Evolutionary conservation across 805 yeast genomes (phyloP).

Genomic region (Komagataella pseudopastoris): DNA sequence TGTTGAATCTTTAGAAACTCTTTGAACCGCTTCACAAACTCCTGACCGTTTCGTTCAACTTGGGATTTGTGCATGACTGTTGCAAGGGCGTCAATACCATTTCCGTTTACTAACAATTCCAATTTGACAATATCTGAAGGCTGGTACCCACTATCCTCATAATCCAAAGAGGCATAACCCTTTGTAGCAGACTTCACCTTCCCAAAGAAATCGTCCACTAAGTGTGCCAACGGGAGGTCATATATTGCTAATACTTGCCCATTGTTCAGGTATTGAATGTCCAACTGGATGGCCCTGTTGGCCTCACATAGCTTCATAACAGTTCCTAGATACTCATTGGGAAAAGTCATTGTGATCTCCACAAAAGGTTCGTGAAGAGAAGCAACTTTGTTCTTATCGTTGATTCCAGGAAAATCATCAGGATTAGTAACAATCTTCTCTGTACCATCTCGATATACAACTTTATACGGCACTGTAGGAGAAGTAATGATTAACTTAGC

Average conservation of each 20-base stretch:
- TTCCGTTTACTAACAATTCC: conserved; percentile 82
- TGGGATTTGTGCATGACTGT: conserved; percentile 80
- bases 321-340: conserved; percentile 76
- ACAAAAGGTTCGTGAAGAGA: conserved; percentile 75
- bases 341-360: conserved; percentile 80
- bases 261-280: conserved; percentile 59
- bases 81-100: conserved; percentile 82
- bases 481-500: conserved; percentile 85
- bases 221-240: conserved; percentile 72
- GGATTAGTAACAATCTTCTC: conserved; percentile 74
- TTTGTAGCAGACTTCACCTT: conserved; percentile 77
- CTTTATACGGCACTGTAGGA: conserved; percentile 88
- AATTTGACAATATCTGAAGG: conserved; percentile 73
- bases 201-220: conserved; percentile 94
- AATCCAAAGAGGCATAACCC: conserved; percentile 91
- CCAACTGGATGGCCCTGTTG: conserved; percentile 74
- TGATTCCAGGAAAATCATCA: conserved; percentile 73
- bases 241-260: conserved; percentile 77
- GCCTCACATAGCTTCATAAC: conserved; percentile 80
- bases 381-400: conserved; percentile 24
- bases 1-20: conserved; percentile 70
- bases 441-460: conserved; percentile 52
- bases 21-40: conserved; percentile 74
- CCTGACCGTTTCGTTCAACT: conserved; percentile 58
- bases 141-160: conserved; percentile 84